Evolutionary conservation across 1,139 yeast species (phyloP).

Genomic region (Dujonia santamariae): DNA sequence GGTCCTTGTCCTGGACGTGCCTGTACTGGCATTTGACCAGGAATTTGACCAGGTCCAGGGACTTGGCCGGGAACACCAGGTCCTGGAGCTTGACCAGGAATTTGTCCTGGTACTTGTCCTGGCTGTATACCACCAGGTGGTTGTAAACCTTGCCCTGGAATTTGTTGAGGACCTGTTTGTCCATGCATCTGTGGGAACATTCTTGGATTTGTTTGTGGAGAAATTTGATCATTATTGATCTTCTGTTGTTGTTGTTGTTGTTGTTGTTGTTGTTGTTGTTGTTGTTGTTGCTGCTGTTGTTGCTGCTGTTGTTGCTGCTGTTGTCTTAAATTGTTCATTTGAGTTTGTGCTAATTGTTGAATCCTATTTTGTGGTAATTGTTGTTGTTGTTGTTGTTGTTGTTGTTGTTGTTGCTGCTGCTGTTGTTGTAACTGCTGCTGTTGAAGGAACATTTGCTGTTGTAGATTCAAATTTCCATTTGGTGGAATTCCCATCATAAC

Average conservation of each 20-base stretch:
- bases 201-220: conserved; percentile 5
- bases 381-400: conserved; percentile 12
- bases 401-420: conserved; percentile 12
- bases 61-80: conserved; percentile 8
- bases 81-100: conserved; percentile 11
- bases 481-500: conserved; percentile 10
- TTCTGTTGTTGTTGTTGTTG: conserved; percentile 17
- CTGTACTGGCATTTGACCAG: conserved; percentile 3
- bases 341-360: conserved; percentile 51
- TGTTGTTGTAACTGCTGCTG: conserved; percentile 16
- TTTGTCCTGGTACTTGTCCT: conserved; percentile 10
- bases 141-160: not conserved
- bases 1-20: no score
- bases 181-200: conserved; percentile 5
- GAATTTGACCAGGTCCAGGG: conserved; percentile 1
- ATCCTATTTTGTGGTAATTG: conserved; percentile 28
- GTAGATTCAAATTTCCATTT: conserved; percentile 7
- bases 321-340: conserved; percentile 50
- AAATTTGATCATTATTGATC: conserved; percentile 3
- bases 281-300: conserved; percentile 19
- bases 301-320: conserved; percentile 27
- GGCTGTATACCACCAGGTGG: conserved; percentile 6
- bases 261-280: no score
- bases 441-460: conserved; percentile 11
- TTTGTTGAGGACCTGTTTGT: conserved; percentile 3